phyloP scores from a whole-genome alignment of 2,329 filamentous ascomycete genomes.

The Grosmannia huntii region DNA sequence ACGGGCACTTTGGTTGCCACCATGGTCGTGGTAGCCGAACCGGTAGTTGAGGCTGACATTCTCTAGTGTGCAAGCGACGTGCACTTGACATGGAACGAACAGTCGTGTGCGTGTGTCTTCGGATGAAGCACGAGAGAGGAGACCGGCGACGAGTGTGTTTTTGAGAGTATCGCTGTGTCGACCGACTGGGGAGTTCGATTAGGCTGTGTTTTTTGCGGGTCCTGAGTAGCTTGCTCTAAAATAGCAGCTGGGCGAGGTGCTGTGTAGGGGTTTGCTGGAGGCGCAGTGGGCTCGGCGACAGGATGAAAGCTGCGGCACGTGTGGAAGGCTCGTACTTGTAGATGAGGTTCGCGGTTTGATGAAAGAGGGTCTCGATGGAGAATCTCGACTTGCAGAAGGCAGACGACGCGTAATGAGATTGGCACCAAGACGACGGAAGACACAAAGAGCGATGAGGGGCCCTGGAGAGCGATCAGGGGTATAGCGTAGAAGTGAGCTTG shows the following conservation, averaged over 20 bases:
- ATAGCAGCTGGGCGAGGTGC: not conserved
- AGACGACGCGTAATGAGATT: constrained; percentile 2
- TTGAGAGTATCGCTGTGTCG: not conserved
- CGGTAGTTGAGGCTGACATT: constrained; percentile 16
- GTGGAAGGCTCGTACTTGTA: not conserved
- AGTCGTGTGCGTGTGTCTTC: not conserved
- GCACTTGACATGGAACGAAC: not conserved
- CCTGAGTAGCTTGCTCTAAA: not conserved
- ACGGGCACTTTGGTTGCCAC: not conserved
- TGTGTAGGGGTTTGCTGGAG: not conserved
- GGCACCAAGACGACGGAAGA: not conserved
- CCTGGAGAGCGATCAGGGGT: not conserved
- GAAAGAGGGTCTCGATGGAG: not conserved
- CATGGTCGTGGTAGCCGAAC: constrained; percentile 10
- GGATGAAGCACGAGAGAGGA: not conserved
- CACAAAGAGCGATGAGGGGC: not conserved
- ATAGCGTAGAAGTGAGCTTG: not conserved
- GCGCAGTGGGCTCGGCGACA: not conserved
- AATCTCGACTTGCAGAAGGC: not conserved
- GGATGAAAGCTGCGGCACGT: not conserved
- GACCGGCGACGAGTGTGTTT: no score
- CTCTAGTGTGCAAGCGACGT: not conserved
- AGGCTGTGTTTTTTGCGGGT: not conserved
- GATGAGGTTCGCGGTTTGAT: not conserved
- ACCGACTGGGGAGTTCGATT: not conserved